Conservation (phyloP, 768 basidiomycete species). For the Boletus coccyginus region DNA sequence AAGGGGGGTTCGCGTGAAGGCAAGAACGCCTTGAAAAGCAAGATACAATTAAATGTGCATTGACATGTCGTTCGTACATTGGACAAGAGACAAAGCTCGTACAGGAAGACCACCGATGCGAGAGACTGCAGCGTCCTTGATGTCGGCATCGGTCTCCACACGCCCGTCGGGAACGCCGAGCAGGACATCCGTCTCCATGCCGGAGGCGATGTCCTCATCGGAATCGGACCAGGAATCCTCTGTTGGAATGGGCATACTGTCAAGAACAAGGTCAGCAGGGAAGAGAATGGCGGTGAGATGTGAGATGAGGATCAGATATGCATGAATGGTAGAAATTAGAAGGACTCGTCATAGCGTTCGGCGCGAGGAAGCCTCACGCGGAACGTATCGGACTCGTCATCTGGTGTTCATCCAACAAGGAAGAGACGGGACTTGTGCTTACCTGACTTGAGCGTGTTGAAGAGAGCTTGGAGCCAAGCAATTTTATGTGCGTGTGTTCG, state of each 20-base stretch:
- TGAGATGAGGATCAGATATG: constrained; percentile 61
- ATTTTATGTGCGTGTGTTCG: constrained; percentile 5
- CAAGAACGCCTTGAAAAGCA: constrained; percentile 65
- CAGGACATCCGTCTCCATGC: constrained; percentile 69
- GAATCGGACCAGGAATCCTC: constrained; percentile 81
- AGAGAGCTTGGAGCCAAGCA: constrained; percentile 1
- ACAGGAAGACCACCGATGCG: constrained; percentile 90
- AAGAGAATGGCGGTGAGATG: not conserved
- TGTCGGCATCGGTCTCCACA: constrained; percentile 54
- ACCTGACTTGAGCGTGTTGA: constrained; percentile 17
- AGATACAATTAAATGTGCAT: constrained; percentile 45
- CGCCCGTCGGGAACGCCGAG: constrained; percentile 79
- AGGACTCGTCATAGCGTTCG: constrained; percentile 59
- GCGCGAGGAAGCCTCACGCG: constrained; percentile 59
- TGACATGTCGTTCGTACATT: constrained; percentile 44
- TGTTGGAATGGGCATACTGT: constrained; percentile 39
- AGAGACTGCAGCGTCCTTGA: constrained; percentile 78
- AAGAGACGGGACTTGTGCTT: constrained; percentile 6
- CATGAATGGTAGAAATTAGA: constrained; percentile 85
- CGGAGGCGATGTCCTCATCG: constrained; percentile 57
- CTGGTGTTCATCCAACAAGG: constrained; percentile 47
- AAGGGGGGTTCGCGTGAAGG: constrained; percentile 58
- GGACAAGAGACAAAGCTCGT: constrained; percentile 50
- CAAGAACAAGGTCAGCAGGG: constrained; percentile 5
- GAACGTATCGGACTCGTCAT: constrained; percentile 81